Evolutionary conservation across 2,329 filamentous ascomycete genomes (phyloP).

Genomic region (Alternaria ventricosa): DNA sequence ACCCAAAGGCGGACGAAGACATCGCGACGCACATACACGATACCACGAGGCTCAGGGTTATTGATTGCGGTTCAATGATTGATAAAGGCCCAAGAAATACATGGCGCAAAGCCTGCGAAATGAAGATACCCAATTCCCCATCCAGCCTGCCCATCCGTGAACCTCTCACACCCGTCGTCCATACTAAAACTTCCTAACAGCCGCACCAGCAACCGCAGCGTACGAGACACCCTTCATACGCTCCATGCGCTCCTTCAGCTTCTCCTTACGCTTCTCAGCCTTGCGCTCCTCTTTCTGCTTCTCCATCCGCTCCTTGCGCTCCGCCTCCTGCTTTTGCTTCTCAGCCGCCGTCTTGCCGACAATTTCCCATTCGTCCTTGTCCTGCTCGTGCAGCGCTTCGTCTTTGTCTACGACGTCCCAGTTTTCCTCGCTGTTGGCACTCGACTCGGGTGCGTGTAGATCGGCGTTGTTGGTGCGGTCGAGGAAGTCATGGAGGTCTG

Average conservation of each 20-base stretch:
- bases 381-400: background rate
- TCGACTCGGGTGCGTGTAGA: background rate
- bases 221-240: background rate
- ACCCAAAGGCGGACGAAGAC: background rate
- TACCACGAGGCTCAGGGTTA: background rate
- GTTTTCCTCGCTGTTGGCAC: background rate
- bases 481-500: conserved; percentile 12
- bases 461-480: conserved; percentile 4
- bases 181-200: background rate
- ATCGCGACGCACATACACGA: background rate
- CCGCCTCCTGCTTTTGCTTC: background rate
- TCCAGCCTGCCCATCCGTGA: background rate
- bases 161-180: background rate
- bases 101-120: background rate
- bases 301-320: background rate
- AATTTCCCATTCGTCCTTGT: background rate
- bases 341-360: background rate
- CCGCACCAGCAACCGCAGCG: background rate
- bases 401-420: background rate
- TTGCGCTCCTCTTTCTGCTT: background rate
- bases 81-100: background rate
- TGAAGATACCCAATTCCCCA: conserved; percentile 7
- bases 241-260: background rate
- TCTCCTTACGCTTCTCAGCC: background rate
- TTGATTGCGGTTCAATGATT: background rate